Base-by-base conservation (phyloP, 345 rosid species). In the Linum tenue region DNA sequence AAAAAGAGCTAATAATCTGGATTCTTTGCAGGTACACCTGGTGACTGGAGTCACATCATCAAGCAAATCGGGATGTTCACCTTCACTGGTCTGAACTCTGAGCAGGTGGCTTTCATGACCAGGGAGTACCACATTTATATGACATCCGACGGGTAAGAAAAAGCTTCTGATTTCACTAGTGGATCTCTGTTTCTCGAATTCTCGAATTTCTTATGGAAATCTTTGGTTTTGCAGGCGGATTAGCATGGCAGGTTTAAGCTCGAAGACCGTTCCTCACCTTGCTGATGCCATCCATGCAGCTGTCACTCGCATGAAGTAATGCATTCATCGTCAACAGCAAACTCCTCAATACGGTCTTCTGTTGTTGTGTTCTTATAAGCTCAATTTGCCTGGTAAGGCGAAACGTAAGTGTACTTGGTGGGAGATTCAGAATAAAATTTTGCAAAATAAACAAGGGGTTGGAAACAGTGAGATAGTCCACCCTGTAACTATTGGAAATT, bases 21-120 rank as follows among this genome's bases (percentile, higher is more conserved):
- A 40, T 63, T 22, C 31, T 63, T 57, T 63, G 37, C 78, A 83
- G 87, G 81, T 55, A 83, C 81, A 12, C 87, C 84, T 7, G 87
- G 87, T 42, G 81, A 83, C 69, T 83, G 87, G 87, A 83, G 78
- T 17, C 87, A 83, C 63, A 78, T 83, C 38, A 69, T 77, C 44
- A 78, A 73, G 74, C 84, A 83, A 22, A 74, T 76, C 2, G 87
- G 87, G 35, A 72, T 83, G 81, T 83, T 76, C 53, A 78, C 83
- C 17, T 75, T 78, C 69, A 72, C 87, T 12, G 87, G 82, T 9
- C 58, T 83, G 65, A 83, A 68, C 58, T 60, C 76, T 22, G 70
- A 75, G 67, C 87, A 80, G 67, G 77, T 83, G 55, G 70, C 70
- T 42, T 80, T 76, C 63, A 70, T 83, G 78, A 80, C 80, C 44